Conservation (phyloP, 2,329 filamentous ascomycete species). For the Lanzia echinophila region DNA sequence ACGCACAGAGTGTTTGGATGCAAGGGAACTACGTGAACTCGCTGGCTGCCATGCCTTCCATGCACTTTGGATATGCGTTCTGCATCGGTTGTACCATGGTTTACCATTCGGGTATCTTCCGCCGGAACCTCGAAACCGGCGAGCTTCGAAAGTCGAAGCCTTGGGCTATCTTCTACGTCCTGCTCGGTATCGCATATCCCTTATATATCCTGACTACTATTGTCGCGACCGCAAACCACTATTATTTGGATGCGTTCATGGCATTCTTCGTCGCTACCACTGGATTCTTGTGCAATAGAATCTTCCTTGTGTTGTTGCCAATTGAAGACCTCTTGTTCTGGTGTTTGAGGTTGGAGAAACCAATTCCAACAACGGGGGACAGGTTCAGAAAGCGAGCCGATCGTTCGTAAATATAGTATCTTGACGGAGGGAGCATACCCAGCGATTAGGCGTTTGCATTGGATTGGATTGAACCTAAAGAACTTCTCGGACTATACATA, state of each 20-base stretch:
- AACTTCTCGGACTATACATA: too few relatives aligned
- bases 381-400: constrained; percentile 10
- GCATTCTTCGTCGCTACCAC: constrained; percentile 40
- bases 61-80: constrained; percentile 51
- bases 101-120: constrained; percentile 44
- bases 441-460: neutral
- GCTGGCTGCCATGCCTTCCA: constrained; percentile 44
- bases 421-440: neutral
- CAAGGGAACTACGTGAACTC: constrained; percentile 44
- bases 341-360: constrained; percentile 42
- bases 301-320: constrained; percentile 44
- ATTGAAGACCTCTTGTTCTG: constrained; percentile 43
- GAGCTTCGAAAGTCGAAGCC: constrained; percentile 36
- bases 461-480: neutral
- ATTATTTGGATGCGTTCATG: constrained; percentile 44
- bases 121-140: constrained; percentile 32
- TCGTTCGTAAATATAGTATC: neutral
- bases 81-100: constrained; percentile 45
- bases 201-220: constrained; percentile 42
- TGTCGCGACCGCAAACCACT: constrained; percentile 49
- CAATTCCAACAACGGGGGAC: constrained; percentile 42
- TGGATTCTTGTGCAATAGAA: constrained; percentile 40
- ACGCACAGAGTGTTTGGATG: constrained; percentile 45
- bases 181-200: constrained; percentile 40
- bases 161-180: constrained; percentile 39